Base-by-base conservation (phyloP, 441 rosid genomes). In the Croton laevigatus region DNA sequence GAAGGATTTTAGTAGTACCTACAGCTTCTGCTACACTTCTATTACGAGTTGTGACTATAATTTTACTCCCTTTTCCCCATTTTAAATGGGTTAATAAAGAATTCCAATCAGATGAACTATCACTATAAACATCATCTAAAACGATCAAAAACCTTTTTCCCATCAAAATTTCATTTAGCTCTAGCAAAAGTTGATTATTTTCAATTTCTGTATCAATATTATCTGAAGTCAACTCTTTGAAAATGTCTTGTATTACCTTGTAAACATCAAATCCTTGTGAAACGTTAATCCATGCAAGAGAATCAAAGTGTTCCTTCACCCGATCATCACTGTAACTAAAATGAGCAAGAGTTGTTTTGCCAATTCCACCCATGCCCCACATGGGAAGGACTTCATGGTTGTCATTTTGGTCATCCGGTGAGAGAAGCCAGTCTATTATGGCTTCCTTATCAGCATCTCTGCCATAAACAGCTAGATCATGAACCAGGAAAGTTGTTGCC, bases 101-200 rank as follows among this genome's bases (percentile, higher is more conserved):
- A 6, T 66, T 55, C 87, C 87, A 4, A 84, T 12, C 65, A 72
- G 6, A 46, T 6, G 16, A 64, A 54, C 0, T 40, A 73, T 72
- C 59, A 32, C 54, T 66, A 82, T 84, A 84, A 19, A 84, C 83
- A 76, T 84, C 85, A 5, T 84, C 85, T 10, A 84, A 38, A 20
- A 81, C 75, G 19, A 84, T 69, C 68, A 80, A 72, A 12, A 80
- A 70, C 38, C 3, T 75, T 69, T 52, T 51, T 48, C 75, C 69
- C 2, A 3, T 17, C 59, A 80, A 8, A n/a, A 12, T 44, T 36
- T 55, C 42, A 22, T 38, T 64, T 42, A 79, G 46, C 32, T 13
- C 16, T 5, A 58, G 17, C 52, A 79, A 83, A 17, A 83, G 73
- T 55, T 16, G 48, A n/a, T n/a, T n/a, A 8, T 81, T 69, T 48